Percentiles rank a stretch among this genome's conserved stretches.
Evolutionary conservation across 163 green algal genomes (phyloP).

Genomic region (Coccomyxa subellipsoidea): DNA sequence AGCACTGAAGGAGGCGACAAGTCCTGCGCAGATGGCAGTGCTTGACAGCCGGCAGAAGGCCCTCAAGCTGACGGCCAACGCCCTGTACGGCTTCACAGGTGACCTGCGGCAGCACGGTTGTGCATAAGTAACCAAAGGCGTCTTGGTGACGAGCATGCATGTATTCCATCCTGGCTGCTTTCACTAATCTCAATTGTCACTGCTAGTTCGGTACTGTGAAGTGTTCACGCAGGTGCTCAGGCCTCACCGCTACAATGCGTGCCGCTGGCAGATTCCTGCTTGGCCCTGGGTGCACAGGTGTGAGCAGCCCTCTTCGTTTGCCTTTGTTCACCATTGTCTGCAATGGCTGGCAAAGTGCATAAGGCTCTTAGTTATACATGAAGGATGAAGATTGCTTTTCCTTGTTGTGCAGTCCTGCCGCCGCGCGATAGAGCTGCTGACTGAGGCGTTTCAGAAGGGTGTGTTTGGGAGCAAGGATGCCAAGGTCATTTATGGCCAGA

Average conservation of each 20-base stretch:
- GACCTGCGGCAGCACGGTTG: too few species aligned
- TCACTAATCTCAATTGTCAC: too few species aligned
- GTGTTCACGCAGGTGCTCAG: conserved; percentile 28
- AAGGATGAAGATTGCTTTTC: too few species aligned
- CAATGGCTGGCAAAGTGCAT: too few species aligned
- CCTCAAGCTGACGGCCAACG: conserved; percentile 79
- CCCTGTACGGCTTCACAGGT: conserved; percentile 86
- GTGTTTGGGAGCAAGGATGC: background rate
- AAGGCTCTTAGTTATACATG: too few species aligned
- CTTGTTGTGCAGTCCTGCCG: background rate
- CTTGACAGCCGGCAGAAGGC: conserved; percentile 80
- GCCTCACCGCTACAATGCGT: conserved; percentile 71
- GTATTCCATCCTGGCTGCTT: too few species aligned
- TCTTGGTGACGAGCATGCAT: too few species aligned
- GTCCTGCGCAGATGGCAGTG: conserved; percentile 39
- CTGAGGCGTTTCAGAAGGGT: background rate
- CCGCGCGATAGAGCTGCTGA: background rate
- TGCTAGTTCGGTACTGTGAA: too few species aligned
- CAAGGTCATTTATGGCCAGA: conserved; percentile 1
- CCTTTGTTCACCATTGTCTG: too few species aligned
- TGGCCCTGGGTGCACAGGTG: conserved; percentile 59
- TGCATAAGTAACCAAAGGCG: too few species aligned
- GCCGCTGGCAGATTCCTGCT: conserved; percentile 74
- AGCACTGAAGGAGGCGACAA: conserved; percentile 26
- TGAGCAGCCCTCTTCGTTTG: background rate